These are phyloP conservation scores for Edaphochlamys debaryana DNA, from an alignment of 139 green algal species.

Conservation along the genomic window DNA sequence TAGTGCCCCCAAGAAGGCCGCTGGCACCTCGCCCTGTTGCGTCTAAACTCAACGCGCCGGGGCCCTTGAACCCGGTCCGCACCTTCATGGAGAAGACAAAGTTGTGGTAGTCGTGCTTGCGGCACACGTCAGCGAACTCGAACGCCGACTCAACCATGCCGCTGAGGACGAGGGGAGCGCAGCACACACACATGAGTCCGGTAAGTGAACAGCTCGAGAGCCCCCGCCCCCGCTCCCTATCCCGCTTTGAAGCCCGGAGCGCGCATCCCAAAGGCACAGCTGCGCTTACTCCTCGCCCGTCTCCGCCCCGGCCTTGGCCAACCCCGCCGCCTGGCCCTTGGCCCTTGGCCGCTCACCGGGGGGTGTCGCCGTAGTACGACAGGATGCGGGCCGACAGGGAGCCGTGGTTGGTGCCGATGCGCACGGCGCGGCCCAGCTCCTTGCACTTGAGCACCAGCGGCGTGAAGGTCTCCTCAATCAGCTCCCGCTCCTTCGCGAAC, in stretches of 20 bases:
- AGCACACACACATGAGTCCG: background rate
- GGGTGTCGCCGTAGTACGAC: constrained; percentile 95
- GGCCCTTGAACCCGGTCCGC: too few relatives aligned
- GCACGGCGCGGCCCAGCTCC: constrained; percentile 87
- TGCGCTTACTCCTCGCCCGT: too few relatives aligned
- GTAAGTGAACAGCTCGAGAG: too few relatives aligned
- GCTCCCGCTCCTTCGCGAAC: constrained; percentile 35
- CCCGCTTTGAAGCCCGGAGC: too few relatives aligned
- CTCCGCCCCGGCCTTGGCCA: too few relatives aligned
- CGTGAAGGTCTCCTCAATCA: constrained; percentile 92
- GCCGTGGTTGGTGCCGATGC: constrained; percentile 99
- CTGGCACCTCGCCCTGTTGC: too few relatives aligned
- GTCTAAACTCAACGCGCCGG: too few relatives aligned
- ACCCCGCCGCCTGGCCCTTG: too few relatives aligned
- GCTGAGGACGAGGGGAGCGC: constrained; percentile 29
- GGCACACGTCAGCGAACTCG: constrained; percentile 97
- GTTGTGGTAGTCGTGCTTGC: constrained; percentile 99
- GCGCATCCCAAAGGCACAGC: too few relatives aligned
- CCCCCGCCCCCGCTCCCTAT: too few relatives aligned
- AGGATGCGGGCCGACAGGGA: constrained; percentile 96
- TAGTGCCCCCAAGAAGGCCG: too few relatives aligned
- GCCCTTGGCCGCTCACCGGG: too few relatives aligned
- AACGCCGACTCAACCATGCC: constrained; percentile 96
- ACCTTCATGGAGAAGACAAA: constrained; percentile 99
- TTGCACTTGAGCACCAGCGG: constrained; percentile 99